These are phyloP conservation scores for Lachancea waltii DNA, from an alignment of 805 yeast species.

Conservation along the genomic window DNA sequence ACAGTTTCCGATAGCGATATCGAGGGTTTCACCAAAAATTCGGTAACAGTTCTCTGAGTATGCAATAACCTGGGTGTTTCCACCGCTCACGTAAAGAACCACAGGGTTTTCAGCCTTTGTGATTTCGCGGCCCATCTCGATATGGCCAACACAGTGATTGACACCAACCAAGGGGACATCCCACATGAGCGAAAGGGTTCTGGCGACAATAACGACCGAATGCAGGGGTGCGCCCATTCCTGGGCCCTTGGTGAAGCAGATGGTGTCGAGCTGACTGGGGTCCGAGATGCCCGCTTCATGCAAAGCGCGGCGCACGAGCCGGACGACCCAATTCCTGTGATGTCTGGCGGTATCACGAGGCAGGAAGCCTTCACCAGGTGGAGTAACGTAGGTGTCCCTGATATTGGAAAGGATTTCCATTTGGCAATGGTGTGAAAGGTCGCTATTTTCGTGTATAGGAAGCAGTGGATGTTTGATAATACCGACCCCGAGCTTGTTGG, in stretches of 20 bases:
- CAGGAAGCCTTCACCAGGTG: slow-evolving; percentile 96
- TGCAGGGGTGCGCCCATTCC: slow-evolving; percentile 99
- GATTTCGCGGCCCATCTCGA: slow-evolving; percentile 98
- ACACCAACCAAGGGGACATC: slow-evolving; percentile 84
- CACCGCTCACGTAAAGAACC: slow-evolving; percentile 95
- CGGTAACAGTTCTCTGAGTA: slow-evolving; percentile 89
- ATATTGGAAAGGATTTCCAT: slow-evolving; percentile 83
- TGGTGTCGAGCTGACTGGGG: slow-evolving; percentile 54
- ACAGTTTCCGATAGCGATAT: slow-evolving; percentile 96
- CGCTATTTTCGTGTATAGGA: slow-evolving; percentile 37
- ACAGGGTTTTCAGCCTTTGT: slow-evolving; percentile 98
- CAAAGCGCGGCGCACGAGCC: slow-evolving; percentile 64
- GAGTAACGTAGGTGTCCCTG: slow-evolving; percentile 90
- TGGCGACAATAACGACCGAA: slow-evolving; percentile 85
- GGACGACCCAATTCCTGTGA: slow-evolving; percentile 89
- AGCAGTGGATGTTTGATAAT: slow-evolving; percentile 60
- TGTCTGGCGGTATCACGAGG: slow-evolving; percentile 97
- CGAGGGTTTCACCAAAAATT: slow-evolving; percentile 98
- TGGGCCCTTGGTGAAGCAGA: slow-evolving; percentile 96
- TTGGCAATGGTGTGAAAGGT: slow-evolving; percentile 46
- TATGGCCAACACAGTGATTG: slow-evolving; percentile 96
- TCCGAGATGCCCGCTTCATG: slow-evolving; percentile 48
- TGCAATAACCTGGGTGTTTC: slow-evolving; percentile 97
- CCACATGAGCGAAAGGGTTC: slow-evolving; percentile 79
- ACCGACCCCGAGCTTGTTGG: slow-evolving; percentile 94